Percentiles rank a stretch among this genome's conserved stretches.
Evolutionary conservation across 345 rosid species (phyloP).

Genomic region (Heritiera fomes): DNA sequence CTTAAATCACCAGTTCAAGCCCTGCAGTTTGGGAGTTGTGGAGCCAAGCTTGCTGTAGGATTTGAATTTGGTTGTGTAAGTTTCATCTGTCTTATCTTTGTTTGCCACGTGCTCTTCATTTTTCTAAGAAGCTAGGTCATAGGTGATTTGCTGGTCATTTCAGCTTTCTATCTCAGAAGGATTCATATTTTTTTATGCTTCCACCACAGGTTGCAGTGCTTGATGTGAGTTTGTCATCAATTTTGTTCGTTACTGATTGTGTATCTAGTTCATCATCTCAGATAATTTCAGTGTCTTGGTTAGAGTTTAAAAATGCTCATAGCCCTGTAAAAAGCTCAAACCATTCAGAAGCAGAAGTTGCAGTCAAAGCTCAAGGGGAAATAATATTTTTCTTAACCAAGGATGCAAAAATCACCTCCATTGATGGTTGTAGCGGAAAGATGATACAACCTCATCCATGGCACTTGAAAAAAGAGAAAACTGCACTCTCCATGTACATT

Average conservation of each 20-base stretch:
- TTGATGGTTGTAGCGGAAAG: constrained; percentile 38
- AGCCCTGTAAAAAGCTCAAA: constrained; percentile 26
- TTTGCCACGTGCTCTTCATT: not conserved
- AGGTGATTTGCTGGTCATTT: not conserved
- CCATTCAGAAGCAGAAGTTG: constrained; percentile 30
- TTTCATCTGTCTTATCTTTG: constrained; percentile 19
- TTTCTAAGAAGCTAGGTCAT: constrained; percentile 13
- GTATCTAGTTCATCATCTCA: constrained; percentile 35
- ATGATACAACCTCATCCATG: constrained; percentile 37
- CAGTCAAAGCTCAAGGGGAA: constrained; percentile 32
- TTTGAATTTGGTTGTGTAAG: constrained; percentile 49
- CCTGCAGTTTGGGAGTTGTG: constrained; percentile 37
- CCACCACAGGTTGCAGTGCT: constrained; percentile 54
- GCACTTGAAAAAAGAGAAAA: constrained; percentile 35
- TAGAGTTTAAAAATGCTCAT: constrained; percentile 26
- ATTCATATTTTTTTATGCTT: constrained; percentile 19
- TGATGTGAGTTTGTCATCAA: constrained; percentile 39
- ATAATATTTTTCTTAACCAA: constrained; percentile 38
- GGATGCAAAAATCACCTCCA: constrained; percentile 34
- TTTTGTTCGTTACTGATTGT: constrained; percentile 39
- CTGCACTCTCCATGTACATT: constrained; percentile 43
- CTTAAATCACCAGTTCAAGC: constrained; percentile 38
- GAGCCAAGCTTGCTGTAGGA: constrained; percentile 52
- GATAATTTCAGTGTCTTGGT: constrained; percentile 39
- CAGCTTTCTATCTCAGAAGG: not conserved